Base-by-base conservation (phyloP, 441 rosid species). In the Breynia disticha region DNA sequence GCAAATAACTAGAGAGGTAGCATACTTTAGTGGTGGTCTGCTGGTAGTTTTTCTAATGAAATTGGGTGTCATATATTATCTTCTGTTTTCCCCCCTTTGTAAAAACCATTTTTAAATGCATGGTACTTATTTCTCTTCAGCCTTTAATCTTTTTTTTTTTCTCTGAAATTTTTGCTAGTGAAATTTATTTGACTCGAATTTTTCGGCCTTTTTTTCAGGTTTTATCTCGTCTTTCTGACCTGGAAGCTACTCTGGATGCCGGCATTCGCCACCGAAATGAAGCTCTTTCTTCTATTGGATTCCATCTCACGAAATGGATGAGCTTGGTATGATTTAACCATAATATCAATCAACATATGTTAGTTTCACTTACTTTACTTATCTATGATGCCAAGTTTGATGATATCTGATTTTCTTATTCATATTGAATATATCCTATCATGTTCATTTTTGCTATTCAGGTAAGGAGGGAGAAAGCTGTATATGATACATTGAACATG, bases 391-490 rank as follows among this genome's bases (percentile, higher is more conserved):
- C 35, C 8, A 9, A 28, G 35, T 28, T 28, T 28, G 35, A 28
- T 28, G 7, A 28, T 28, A 1, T 28, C 8, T 13, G 37, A 3
- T 16, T 21, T 21, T 32, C 12, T 42, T 18, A 12, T 47, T 47
- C 16, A 48, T 55, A 7, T 11, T 55, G 48, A n/a, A 43, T 20
- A 43, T 24, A 38, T 15, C 24, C 14, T 18, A 5, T 22, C 12
- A 20, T 10, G 22, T 56, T 64, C 56, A 56, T 55, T 52, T 32
- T 54, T 28, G 32, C 60, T 60, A 57, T 76, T 63, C 66, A 91
- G 98, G 97, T 88, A 52, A 81, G 85, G 71, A 78, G 84, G 67
- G 94, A 91, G 76, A 91, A 91, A 64, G 95, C 95, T 28, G 86
- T 88, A 48, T 91, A 84, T 72, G 94, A 88, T 71, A 81, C 94